Conservation (phyloP, 1,284 basidiomycete genomes). For the Schizophyllum amplum region DNA sequence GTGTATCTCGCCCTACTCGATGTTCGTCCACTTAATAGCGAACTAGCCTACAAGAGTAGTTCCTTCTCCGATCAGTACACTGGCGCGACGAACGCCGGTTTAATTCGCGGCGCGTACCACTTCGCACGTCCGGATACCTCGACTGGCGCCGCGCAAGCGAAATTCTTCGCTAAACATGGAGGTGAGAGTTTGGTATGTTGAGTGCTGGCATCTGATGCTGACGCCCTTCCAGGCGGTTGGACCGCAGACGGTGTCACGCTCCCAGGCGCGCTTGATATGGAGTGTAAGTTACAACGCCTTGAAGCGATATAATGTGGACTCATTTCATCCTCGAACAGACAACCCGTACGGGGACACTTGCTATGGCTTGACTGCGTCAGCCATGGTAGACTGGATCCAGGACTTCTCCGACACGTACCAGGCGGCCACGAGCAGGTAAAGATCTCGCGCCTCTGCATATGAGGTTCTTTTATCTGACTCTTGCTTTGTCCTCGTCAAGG, state of each 20-base stretch:
- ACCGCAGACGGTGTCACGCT: conserved; percentile 51
- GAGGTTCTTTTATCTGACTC: too few relatives aligned
- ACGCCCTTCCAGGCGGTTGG: conserved; percentile 37
- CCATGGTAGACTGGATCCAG: conserved; percentile 56
- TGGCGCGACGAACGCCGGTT: conserved; percentile 44
- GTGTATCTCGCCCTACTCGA: conserved; percentile 7
- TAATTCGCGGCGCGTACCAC: conserved; percentile 55
- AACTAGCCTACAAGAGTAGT: conserved; percentile 28
- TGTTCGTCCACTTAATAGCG: background rate
- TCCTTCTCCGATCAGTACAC: conserved; percentile 43
- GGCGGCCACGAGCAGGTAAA: conserved; percentile 37
- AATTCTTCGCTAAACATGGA: conserved; percentile 52
- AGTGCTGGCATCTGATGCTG: background rate
- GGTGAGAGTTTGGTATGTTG: conserved; percentile 25
- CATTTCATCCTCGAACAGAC: too few relatives aligned
- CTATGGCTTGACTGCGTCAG: conserved; percentile 43
- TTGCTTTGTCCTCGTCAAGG: too few relatives aligned
- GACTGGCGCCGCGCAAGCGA: conserved; percentile 51
- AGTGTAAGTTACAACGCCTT: conserved; percentile 30
- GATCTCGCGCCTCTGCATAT: conserved; percentile 12
- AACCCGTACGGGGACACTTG: conserved; percentile 43
- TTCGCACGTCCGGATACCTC: conserved; percentile 48
- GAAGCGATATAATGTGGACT: too few relatives aligned
- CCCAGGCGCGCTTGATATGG: conserved; percentile 59
- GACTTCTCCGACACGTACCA: conserved; percentile 59